Evolutionary conservation across 2,329 filamentous ascomycete species (phyloP).

Genomic region (Malbranchea cinnamomea): DNA sequence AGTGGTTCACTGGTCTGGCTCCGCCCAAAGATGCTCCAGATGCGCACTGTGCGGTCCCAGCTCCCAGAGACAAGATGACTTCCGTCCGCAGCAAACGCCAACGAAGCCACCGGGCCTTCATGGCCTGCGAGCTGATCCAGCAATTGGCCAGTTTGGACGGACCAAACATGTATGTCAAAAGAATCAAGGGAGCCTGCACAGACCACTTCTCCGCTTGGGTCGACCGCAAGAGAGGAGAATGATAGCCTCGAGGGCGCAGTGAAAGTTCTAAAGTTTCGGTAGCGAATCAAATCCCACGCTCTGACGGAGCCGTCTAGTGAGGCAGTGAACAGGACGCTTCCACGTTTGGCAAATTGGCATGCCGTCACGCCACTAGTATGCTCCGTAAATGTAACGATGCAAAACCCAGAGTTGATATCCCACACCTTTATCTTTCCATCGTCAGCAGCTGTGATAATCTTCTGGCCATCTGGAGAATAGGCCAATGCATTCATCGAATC

Average conservation of each 20-base stretch:
- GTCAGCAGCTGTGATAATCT: conserved; percentile 84
- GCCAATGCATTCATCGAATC: conserved; percentile 87
- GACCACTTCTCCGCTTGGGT: conserved; percentile 90
- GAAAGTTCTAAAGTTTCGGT: conserved; percentile 94
- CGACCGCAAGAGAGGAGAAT: conserved; percentile 90
- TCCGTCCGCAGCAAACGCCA: conserved; percentile 81
- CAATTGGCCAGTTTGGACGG: conserved; percentile 89
- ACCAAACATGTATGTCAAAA: conserved; percentile 97
- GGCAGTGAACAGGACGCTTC: conserved; percentile 89
- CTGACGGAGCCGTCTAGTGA: conserved; percentile 87
- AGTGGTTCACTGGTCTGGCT: conserved; percentile 92
- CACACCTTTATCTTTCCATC: conserved; percentile 98
- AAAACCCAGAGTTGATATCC: conserved; percentile 94
- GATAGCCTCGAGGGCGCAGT: conserved; percentile 82
- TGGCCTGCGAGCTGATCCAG: conserved; percentile 84
- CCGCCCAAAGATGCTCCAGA: conserved; percentile 90
- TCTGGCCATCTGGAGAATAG: conserved; percentile 86
- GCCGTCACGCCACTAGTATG: conserved; percentile 85
- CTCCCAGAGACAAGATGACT: conserved; percentile 75
- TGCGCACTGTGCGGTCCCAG: conserved; percentile 88
- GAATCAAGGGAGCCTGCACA: conserved; percentile 91
- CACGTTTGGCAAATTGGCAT: conserved; percentile 87
- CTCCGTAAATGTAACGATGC: conserved; percentile 94
- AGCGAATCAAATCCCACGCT: conserved; percentile 91
- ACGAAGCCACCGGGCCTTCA: conserved; percentile 77